A percentile compares a stretch with the other conserved stretches of the same genome.
Evolutionary conservation across 208 protist species (phyloP).

Genomic region (Leishmania arabica): DNA sequence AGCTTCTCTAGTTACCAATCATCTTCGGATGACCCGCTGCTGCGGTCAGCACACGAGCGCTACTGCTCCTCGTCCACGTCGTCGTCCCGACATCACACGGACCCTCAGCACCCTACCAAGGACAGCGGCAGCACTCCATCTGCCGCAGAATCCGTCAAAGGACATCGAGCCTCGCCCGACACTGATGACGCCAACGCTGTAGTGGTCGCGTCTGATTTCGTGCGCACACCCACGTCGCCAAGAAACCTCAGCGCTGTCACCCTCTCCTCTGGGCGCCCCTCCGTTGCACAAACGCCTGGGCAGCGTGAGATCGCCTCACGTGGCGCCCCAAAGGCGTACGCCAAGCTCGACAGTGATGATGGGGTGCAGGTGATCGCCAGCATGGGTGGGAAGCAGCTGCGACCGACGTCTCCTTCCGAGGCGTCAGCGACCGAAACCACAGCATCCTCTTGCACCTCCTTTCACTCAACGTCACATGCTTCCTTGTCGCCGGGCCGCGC

Average conservation of each 20-base stretch:
- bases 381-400: background rate
- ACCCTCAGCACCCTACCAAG: background rate
- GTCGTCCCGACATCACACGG: background rate
- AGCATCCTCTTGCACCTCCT: background rate
- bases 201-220: background rate
- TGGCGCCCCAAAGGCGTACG: background rate
- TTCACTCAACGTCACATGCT: background rate
- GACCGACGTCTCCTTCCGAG: background rate
- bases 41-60: background rate
- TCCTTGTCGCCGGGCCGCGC: background rate
- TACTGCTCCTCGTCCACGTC: background rate
- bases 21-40: background rate
- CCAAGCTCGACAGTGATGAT: background rate
- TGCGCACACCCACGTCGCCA: background rate
- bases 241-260: background rate
- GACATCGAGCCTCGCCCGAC: background rate
- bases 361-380: background rate
- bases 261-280: background rate
- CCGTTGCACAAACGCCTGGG: background rate
- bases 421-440: background rate
- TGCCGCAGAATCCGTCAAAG: background rate
- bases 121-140: background rate
- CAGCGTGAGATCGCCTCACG: background rate
- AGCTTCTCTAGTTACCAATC: conserved; percentile 18
- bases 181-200: background rate